Evolutionary conservation across 2,329 filamentous ascomycete species (phyloP).

Genomic region (Phyllosticta paracitricarpa): DNA sequence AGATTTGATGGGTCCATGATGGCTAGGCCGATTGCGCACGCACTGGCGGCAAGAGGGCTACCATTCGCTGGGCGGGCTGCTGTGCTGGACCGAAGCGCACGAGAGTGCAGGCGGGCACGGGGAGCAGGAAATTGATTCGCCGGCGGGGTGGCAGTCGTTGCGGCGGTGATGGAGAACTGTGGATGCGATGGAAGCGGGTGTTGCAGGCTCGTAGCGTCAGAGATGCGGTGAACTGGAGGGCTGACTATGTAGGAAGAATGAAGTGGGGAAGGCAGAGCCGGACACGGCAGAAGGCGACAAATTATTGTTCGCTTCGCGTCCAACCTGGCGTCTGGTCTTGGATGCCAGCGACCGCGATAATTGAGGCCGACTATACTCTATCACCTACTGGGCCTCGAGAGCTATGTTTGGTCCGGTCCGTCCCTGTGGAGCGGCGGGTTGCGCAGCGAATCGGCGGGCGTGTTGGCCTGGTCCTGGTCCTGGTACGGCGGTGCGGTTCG

Average conservation of each 20-base stretch:
- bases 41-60: slow-evolving; percentile 17
- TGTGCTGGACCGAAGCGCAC: background rate
- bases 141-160: slow-evolving; percentile 19
- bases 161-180: slow-evolving; percentile 22
- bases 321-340: background rate
- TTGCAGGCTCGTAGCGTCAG: slow-evolving; percentile 12
- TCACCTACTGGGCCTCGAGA: background rate
- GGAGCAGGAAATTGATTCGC: slow-evolving; percentile 8
- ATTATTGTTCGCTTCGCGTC: background rate
- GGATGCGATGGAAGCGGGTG: slow-evolving; percentile 18
- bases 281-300: slow-evolving; percentile 1
- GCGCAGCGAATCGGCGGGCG: background rate
- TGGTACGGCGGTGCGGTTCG: background rate
- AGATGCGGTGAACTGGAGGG: slow-evolving; percentile 11
- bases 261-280: slow-evolving; percentile 10
- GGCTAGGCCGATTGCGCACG: slow-evolving; percentile 18
- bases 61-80: slow-evolving; percentile 11
- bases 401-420: background rate
- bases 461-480: background rate
- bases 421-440: background rate
- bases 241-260: slow-evolving; percentile 5
- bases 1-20: slow-evolving; percentile 29
- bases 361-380: background rate
- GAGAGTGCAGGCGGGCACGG: slow-evolving; percentile 1
- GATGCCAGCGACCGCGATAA: background rate